These are phyloP conservation scores for Parachaetomium inaequale DNA, from an alignment of 495 filamentous ascomycete genomes.

Conservation along the genomic window DNA sequence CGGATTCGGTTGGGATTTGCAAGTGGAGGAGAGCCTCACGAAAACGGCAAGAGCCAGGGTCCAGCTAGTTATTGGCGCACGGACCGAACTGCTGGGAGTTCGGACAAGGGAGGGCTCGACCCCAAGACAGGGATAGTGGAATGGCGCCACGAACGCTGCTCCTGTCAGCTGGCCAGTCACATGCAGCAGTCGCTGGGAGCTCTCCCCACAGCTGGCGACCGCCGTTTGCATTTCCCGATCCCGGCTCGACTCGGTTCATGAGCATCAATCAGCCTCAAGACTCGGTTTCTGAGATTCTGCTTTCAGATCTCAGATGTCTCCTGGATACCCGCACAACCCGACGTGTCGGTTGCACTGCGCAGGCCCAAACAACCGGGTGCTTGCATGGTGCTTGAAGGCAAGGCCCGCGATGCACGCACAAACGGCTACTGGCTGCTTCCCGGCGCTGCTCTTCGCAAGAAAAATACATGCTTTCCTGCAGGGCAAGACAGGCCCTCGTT, in stretches of 20 bases:
- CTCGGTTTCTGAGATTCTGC: too few relatives aligned
- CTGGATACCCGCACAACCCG: neutral
- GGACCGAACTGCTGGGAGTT: neutral
- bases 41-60: slow-evolving; percentile 5
- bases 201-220: too few relatives aligned
- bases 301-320: neutral
- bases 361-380: neutral
- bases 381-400: neutral
- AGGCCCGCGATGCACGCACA: neutral
- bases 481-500: neutral
- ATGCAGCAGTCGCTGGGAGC: neutral
- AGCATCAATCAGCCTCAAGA: too few relatives aligned
- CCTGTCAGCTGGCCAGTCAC: slow-evolving; percentile 6
- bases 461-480: neutral
- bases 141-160: neutral
- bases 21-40: neutral
- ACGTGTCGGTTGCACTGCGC: neutral
- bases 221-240: too few relatives aligned
- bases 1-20: neutral
- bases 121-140: neutral
- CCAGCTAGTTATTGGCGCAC: neutral
- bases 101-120: neutral
- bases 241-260: too few relatives aligned
- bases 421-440: neutral
- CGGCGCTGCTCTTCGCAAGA: too few relatives aligned